Conservation (phyloP, 768 basidiomycete species). For the Termitomyces sp. region DNA sequence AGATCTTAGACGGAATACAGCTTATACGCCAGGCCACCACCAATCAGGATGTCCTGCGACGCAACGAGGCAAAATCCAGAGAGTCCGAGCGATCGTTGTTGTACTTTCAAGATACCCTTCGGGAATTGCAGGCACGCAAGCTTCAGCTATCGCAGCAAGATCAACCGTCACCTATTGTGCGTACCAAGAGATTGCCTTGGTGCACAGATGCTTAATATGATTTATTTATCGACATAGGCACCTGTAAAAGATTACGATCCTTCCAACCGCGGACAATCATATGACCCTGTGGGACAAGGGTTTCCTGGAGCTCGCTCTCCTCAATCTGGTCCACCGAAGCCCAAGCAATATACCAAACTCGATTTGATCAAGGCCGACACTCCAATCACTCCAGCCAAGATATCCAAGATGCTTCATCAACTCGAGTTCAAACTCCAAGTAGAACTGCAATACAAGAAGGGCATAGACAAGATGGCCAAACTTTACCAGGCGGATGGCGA, state of each 20-base stretch:
- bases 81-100: slow-evolving; percentile 79
- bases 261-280: slow-evolving; percentile 28
- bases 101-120: slow-evolving; percentile 84
- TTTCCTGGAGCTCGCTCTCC: slow-evolving; percentile 29
- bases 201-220: not conserved
- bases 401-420: slow-evolving; percentile 96
- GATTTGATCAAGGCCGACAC: slow-evolving; percentile 98
- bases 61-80: slow-evolving; percentile 80
- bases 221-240: slow-evolving; percentile 28
- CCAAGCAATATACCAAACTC: slow-evolving; percentile 74
- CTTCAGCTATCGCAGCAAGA: slow-evolving; percentile 51
- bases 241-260: slow-evolving; percentile 49
- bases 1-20: slow-evolving; percentile 83
- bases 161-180: slow-evolving; percentile 40
- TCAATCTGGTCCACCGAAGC: slow-evolving; percentile 36
- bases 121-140: slow-evolving; percentile 78
- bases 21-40: slow-evolving; percentile 75
- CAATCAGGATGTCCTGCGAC: slow-evolving; percentile 81
- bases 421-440: slow-evolving; percentile 99
- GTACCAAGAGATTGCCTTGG: not conserved
- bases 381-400: slow-evolving; percentile 92
- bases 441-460: slow-evolving; percentile 96
- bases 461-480: slow-evolving; percentile 98
- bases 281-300: slow-evolving; percentile 35
- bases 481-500: slow-evolving; percentile 96